A percentile compares a stretch with the other conserved stretches of the same genome.
Evolutionary conservation across 345 rosid species (phyloP).

Genomic region (Toxicodendron radicans): DNA sequence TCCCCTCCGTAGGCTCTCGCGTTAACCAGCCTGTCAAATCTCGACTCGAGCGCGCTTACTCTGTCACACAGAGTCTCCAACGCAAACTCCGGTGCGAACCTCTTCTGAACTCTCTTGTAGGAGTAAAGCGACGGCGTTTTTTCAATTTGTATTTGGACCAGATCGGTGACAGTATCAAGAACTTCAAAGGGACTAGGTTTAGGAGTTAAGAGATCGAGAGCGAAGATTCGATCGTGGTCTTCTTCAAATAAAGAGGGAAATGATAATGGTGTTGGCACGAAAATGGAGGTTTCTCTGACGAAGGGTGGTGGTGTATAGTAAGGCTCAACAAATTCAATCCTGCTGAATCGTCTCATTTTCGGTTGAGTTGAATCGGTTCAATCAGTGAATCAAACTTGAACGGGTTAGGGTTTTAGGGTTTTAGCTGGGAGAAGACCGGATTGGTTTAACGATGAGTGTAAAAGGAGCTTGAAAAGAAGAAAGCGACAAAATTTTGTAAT

Average conservation of each 20-base stretch:
- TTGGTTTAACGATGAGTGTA: neutral
- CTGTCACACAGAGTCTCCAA: constrained; percentile 57
- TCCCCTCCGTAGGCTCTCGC: constrained; percentile 38
- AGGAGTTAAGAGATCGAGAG: constrained; percentile 44
- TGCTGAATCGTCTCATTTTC: constrained; percentile 50
- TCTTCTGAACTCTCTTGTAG: constrained; percentile 50
- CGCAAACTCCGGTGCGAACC: constrained; percentile 35
- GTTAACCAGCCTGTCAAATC: constrained; percentile 50
- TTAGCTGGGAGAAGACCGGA: neutral
- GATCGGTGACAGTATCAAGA: constrained; percentile 57
- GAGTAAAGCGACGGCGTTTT: constrained; percentile 42
- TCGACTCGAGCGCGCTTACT: constrained; percentile 65
- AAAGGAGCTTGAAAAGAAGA: neutral
- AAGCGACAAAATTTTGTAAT: constrained; percentile 26
- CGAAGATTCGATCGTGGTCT: constrained; percentile 29
- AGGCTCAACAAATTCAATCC: constrained; percentile 45
- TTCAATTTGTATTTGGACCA: constrained; percentile 52
- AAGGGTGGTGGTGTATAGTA: constrained; percentile 24
- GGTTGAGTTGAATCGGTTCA: constrained; percentile 15
- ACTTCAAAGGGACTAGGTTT: constrained; percentile 40
- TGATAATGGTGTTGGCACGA: constrained; percentile 28
- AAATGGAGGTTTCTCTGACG: constrained; percentile 38
- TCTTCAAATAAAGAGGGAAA: constrained; percentile 39
- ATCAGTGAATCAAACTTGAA: constrained; percentile 27
- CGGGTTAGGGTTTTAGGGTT: constrained; percentile 24